Evolutionary conservation across 2,329 filamentous ascomycete genomes (phyloP).

Genomic region (Botrytis deweyae): DNA sequence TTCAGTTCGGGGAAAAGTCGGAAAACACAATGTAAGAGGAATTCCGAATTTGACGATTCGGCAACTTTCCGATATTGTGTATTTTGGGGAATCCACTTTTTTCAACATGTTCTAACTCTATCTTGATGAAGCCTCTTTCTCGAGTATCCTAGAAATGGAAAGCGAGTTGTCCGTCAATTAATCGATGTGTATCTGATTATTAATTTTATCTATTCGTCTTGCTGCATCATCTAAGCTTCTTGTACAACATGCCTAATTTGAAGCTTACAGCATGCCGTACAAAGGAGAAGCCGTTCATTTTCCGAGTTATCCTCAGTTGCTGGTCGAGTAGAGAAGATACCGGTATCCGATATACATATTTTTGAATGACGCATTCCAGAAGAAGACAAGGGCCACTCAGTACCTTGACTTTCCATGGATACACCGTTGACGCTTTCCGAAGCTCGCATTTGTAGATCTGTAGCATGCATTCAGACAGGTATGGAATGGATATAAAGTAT

Average conservation of each 20-base stretch:
- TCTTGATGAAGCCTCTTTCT: not conserved
- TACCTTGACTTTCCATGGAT: not conserved
- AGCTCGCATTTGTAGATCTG: not conserved
- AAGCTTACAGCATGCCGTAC: not conserved
- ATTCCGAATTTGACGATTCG: not conserved
- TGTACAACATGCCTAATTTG: too few species aligned
- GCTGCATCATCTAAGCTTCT: too few species aligned
- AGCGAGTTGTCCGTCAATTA: not conserved
- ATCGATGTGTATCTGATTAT: not conserved
- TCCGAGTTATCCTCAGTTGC: not conserved
- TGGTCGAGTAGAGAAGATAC: not conserved
- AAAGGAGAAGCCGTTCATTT: not conserved
- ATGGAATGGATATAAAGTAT: not conserved
- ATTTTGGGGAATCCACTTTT: not conserved
- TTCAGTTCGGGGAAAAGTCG: not conserved
- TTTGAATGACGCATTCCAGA: not conserved
- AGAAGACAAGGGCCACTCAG: not conserved
- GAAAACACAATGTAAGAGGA: not conserved
- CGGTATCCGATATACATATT: not conserved
- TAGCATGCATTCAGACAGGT: not conserved
- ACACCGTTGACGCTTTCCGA: not conserved
- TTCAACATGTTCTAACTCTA: not conserved
- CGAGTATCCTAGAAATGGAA: not conserved
- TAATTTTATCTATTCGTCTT: not conserved
- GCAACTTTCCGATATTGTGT: conserved; percentile 2